Conservation (phyloP, 345 rosid species). For the Populus alba region DNA sequence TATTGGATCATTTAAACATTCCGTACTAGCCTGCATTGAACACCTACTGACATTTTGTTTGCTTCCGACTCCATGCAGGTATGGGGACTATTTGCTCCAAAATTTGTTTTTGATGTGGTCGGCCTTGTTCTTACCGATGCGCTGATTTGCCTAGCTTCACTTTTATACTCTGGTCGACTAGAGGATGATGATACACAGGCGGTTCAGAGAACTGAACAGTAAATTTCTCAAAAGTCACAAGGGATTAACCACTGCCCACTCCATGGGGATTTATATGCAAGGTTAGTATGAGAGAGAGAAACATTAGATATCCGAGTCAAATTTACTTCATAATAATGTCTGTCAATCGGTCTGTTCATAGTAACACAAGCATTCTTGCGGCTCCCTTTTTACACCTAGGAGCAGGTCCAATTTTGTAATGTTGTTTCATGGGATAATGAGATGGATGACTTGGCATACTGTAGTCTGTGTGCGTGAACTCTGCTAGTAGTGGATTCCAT, state of each 20-base stretch:
- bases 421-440: not conserved
- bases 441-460: not conserved
- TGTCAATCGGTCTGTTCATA: not conserved
- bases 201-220: too few relatives aligned
- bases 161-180: slow-evolving; percentile 34
- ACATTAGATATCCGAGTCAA: not conserved
- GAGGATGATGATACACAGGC: not conserved
- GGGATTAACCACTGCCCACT: not conserved
- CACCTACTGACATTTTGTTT: not conserved
- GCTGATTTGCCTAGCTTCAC: slow-evolving; percentile 64
- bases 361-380: not conserved
- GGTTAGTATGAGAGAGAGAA: not conserved
- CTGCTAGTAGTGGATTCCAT: too few relatives aligned
- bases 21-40: not conserved
- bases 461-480: not conserved
- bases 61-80: slow-evolving; percentile 57
- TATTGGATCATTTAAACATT: slow-evolving; percentile 17
- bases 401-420: too few relatives aligned
- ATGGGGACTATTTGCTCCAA: slow-evolving; percentile 93
- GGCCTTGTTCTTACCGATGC: slow-evolving; percentile 61
- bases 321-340: not conserved
- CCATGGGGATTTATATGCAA: not conserved
- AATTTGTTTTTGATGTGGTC: slow-evolving; percentile 79
- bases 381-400: too few relatives aligned
- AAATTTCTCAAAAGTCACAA: not conserved